Percentiles rank a stretch among this genome's conserved stretches.
phyloP scores from a whole-genome alignment of 306 rosid genomes.

The Vigna mungo region DNA sequence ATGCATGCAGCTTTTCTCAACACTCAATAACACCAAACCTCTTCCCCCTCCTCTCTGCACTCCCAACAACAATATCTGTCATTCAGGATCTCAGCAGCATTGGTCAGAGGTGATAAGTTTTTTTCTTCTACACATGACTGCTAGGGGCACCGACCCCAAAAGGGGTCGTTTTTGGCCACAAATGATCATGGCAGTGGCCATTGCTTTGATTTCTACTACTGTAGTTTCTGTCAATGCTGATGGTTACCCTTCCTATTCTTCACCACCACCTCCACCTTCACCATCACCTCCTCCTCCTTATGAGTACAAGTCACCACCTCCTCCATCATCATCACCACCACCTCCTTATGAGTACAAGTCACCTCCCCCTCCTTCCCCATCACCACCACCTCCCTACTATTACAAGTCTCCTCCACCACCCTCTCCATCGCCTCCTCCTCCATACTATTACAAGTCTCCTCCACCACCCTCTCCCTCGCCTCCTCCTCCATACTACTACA shows the following conservation, averaged over 20 bases:
- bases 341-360: conserved; percentile 38
- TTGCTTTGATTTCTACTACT: conserved; percentile 60
- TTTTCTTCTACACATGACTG: conserved; percentile 54
- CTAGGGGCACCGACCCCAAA: conserved; percentile 63
- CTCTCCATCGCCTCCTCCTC: conserved; percentile 45
- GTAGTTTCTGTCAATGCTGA: conserved; percentile 71
- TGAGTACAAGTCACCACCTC: background rate
- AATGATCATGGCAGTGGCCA: conserved; percentile 68
- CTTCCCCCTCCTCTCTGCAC: background rate
- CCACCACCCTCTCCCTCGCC: conserved; percentile 47
- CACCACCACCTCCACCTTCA: conserved; percentile 57
- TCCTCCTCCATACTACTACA: conserved; percentile 40
- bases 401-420: conserved; percentile 14
- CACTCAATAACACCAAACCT: conserved; percentile 34
- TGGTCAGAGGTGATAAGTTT: conserved; percentile 41
- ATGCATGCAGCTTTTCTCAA: conserved; percentile 52
- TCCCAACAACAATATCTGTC: conserved; percentile 7
- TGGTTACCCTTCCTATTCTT: conserved; percentile 72
- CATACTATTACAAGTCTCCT: conserved; percentile 44
- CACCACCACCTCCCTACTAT: conserved; percentile 15
- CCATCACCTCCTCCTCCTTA: conserved; percentile 35
- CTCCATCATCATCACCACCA: background rate
- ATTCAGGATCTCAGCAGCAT: conserved; percentile 44
- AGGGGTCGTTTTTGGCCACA: conserved; percentile 77
- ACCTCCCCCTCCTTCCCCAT: conserved; percentile 27